phyloP scores from a whole-genome alignment of 2,329 filamentous ascomycete species.

The Fusarium coicis region DNA sequence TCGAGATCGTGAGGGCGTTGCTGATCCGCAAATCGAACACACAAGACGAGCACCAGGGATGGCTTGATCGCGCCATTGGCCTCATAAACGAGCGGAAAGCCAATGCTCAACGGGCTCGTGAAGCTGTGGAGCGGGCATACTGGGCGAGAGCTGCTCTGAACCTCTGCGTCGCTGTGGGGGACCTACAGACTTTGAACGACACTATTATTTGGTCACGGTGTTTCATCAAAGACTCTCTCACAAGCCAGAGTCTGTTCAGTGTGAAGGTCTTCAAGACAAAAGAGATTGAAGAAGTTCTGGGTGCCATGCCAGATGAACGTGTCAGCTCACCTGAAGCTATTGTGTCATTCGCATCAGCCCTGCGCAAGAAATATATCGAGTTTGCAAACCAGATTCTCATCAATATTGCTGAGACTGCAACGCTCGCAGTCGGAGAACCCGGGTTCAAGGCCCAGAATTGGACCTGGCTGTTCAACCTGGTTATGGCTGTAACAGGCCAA shows the following conservation, averaged over 20 bases:
- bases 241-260: constrained; percentile 28
- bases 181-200: constrained; percentile 37
- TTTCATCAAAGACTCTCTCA: constrained; percentile 44
- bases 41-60: constrained; percentile 10
- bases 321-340: constrained; percentile 1
- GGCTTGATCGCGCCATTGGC: constrained; percentile 20
- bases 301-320: constrained; percentile 16
- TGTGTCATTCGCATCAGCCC: not conserved
- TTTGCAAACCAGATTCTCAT: constrained; percentile 30
- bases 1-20: constrained; percentile 20
- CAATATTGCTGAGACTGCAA: constrained; percentile 25
- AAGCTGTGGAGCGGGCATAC: constrained; percentile 34
- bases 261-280: not conserved
- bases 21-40: constrained; percentile 21
- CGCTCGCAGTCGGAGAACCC: constrained; percentile 21
- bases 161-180: constrained; percentile 42
- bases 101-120: constrained; percentile 38
- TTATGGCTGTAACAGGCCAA: not conserved
- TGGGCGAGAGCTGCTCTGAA: constrained; percentile 45
- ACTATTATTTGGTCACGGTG: constrained; percentile 45
- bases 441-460: constrained; percentile 16
- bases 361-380: constrained; percentile 3
- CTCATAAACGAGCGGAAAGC: constrained; percentile 37
- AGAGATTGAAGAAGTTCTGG: constrained; percentile 37
- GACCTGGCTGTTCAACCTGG: constrained; percentile 11